A percentile compares a stretch with the other conserved stretches of the same genome.
These are phyloP conservation scores for Diaporthe velutina DNA, from an alignment of 2,329 filamentous ascomycete genomes.

Conservation along the genomic window DNA sequence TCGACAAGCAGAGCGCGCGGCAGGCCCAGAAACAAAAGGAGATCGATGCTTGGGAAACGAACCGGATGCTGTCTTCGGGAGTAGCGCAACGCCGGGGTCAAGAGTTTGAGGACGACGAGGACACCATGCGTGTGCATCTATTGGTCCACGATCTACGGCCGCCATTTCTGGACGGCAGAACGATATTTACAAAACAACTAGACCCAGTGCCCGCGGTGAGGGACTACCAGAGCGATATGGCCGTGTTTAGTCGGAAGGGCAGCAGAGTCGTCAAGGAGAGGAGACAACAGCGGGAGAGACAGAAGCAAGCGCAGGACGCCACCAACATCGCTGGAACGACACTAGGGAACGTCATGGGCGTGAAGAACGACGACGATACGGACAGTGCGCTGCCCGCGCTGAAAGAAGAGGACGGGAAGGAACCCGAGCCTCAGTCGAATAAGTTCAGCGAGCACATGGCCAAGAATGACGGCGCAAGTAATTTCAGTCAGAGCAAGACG, in stretches of 20 bases:
- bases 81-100: conserved; percentile 88
- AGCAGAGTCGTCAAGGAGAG: conserved; percentile 93
- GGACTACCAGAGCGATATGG: conserved; percentile 98
- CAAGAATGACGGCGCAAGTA: conserved; percentile 86
- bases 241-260: conserved; percentile 95
- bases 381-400: conserved; percentile 87
- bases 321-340: conserved; percentile 93
- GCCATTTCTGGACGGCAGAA: conserved; percentile 94
- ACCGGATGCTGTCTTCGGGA: conserved; percentile 96
- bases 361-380: conserved; percentile 93
- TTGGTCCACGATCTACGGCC: conserved; percentile 94
- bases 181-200: conserved; percentile 96
- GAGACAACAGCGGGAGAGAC: conserved; percentile 90
- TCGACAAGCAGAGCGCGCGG: conserved; percentile 76
- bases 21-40: conserved; percentile 91
- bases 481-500: conserved; percentile 93
- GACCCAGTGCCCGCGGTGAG: conserved; percentile 94
- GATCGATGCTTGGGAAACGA: conserved; percentile 98
- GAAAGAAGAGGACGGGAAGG: conserved; percentile 73
- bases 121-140: conserved; percentile 88
- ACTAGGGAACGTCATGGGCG: conserved; percentile 93
- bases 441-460: conserved; percentile 95
- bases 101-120: conserved; percentile 92
- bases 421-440: conserved; percentile 53
- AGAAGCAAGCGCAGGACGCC: conserved; percentile 94